phyloP scores from a whole-genome alignment of 768 basidiomycete genomes.

The Amylocystis lapponica region DNA sequence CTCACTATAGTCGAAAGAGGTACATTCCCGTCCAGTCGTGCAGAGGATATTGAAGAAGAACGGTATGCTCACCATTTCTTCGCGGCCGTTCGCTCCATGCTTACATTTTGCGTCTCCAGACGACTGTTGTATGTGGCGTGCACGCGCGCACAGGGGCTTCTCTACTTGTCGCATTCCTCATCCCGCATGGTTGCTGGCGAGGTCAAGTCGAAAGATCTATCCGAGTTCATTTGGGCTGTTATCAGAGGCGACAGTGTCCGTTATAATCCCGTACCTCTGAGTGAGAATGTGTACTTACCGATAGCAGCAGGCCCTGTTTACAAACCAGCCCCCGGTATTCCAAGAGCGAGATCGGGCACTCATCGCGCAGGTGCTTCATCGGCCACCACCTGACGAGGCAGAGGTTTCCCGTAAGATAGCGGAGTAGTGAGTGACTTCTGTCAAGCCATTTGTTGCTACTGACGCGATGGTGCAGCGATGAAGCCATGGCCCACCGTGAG shows the following conservation, averaged over 20 bases:
- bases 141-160: slow-evolving; percentile 72
- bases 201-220: slow-evolving; percentile 42
- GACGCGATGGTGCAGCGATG: not conserved
- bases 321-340: slow-evolving; percentile 38
- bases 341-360: slow-evolving; percentile 37
- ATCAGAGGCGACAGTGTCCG: slow-evolving; percentile 37
- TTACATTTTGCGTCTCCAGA: slow-evolving; percentile 31
- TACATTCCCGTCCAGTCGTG: slow-evolving; percentile 69
- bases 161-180: slow-evolving; percentile 50
- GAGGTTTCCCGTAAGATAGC: slow-evolving; percentile 36
- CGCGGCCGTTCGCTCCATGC: not conserved
- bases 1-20: slow-evolving; percentile 54
- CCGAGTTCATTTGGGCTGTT: slow-evolving; percentile 50
- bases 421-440: slow-evolving; percentile 41
- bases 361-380: slow-evolving; percentile 48
- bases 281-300: not conserved
- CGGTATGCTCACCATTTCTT: slow-evolving; percentile 35
- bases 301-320: slow-evolving; percentile 34
- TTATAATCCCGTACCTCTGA: slow-evolving; percentile 13
- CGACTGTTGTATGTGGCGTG: slow-evolving; percentile 86
- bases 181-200: slow-evolving; percentile 53
- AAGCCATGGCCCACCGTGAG: too few relatives aligned
- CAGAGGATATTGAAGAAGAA: slow-evolving; percentile 78
- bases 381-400: slow-evolving; percentile 37
- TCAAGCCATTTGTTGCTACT: not conserved